Conservation (phyloP, 495 filamentous ascomycete genomes). For the Lophiotrema nucula region DNA sequence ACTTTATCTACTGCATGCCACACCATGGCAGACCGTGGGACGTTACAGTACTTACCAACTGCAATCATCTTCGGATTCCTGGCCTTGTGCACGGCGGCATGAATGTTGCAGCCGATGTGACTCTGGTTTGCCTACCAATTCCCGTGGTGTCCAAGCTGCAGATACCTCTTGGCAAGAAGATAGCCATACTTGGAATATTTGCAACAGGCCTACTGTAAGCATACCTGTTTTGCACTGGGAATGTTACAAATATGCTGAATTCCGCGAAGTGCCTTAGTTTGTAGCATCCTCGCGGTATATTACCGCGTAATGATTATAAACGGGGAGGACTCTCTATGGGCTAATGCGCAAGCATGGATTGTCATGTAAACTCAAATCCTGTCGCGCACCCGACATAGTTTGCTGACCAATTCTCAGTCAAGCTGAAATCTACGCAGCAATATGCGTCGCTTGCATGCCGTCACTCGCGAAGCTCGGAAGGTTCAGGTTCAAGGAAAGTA, state of each 20-base stretch:
- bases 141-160: constrained; percentile 4
- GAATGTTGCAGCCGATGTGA: not conserved
- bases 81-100: constrained; percentile 8
- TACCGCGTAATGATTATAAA: constrained; percentile 1
- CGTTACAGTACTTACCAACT: too few species aligned
- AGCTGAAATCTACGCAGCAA: constrained; percentile 10
- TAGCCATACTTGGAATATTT: constrained; percentile 4
- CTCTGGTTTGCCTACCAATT: not conserved
- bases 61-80: too few species aligned
- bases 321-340: not conserved
- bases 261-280: not conserved
- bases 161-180: constrained; percentile 6
- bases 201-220: constrained; percentile 14
- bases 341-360: constrained; percentile 3
- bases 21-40: too few species aligned
- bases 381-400: too few species aligned
- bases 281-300: not conserved
- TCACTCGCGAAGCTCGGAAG: not conserved
- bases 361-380: constrained; percentile 3
- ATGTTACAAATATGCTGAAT: too few species aligned
- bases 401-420: not conserved
- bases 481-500: not conserved
- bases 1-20: too few species aligned
- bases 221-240: too few species aligned
- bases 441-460: constrained; percentile 4